Conservation (phyloP, 1,284 basidiomycete species). For the Malassezia globosa region DNA sequence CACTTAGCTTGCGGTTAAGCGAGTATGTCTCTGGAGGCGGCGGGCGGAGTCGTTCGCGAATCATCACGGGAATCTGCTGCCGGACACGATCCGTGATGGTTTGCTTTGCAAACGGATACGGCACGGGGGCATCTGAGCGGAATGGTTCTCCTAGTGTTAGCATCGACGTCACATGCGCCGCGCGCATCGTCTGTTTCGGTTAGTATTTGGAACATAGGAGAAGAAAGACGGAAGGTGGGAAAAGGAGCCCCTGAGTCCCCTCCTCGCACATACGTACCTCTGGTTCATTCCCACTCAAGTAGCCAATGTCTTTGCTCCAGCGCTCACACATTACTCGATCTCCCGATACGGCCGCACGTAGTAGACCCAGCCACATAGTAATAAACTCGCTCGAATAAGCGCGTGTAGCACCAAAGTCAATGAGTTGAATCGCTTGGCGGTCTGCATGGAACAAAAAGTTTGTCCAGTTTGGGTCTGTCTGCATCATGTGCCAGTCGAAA, state of each 20-base stretch:
- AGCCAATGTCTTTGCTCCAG: conserved; percentile 70
- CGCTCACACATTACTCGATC: conserved; percentile 62
- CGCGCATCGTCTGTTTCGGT: conserved; percentile 65
- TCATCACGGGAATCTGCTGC: conserved; percentile 77
- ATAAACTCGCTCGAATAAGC: conserved; percentile 78
- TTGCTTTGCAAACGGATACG: conserved; percentile 57
- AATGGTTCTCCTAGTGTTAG: conserved; percentile 66
- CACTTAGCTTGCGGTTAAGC: conserved; percentile 85
- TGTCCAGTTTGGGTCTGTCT: conserved; percentile 97
- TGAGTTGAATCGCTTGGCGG: conserved; percentile 59
- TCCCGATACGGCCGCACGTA: conserved; percentile 64
- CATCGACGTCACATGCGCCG: conserved; percentile 79
- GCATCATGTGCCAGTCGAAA: conserved; percentile 85
- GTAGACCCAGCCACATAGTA: conserved; percentile 69
- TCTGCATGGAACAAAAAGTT: conserved; percentile 79
- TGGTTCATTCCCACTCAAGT: conserved; percentile 78
- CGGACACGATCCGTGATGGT: conserved; percentile 65
- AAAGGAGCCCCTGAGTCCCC: no score
- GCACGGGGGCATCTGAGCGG: conserved; percentile 56
- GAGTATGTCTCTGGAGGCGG: conserved; percentile 90
- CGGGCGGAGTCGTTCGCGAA: conserved; percentile 74
- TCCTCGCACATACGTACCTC: conserved; percentile 57
- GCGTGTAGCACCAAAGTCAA: conserved; percentile 91
- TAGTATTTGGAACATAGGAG: not conserved
- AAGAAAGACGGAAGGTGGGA: no score